Conservation (phyloP, 208 protist species). For the Leishmania major region DNA sequence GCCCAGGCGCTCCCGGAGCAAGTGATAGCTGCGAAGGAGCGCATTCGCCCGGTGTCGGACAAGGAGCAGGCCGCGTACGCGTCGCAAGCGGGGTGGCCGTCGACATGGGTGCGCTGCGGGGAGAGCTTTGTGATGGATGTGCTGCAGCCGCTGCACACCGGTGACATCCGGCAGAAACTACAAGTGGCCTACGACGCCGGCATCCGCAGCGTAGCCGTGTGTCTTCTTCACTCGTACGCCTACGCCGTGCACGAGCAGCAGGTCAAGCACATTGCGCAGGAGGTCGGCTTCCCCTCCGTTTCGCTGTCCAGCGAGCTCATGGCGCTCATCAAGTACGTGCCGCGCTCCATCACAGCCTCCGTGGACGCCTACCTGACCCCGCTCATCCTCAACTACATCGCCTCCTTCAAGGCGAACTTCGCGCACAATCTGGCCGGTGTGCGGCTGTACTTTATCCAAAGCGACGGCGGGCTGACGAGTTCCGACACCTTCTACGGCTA, state of each 20-base stretch:
- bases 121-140: conserved; percentile 81
- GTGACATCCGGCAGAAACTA: conserved; percentile 46
- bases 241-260: conserved; percentile 84
- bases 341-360: conserved; percentile 92
- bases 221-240: conserved; percentile 94
- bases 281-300: conserved; percentile 92
- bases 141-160: conserved; percentile 53
- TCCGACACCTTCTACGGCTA: conserved; percentile 90
- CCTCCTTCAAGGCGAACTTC: conserved; percentile 69
- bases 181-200: conserved; percentile 61
- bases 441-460: conserved; percentile 90
- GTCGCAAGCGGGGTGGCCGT: conserved; percentile 37
- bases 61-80: conserved; percentile 38
- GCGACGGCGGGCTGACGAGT: conserved; percentile 93
- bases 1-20: conserved; percentile 89
- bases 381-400: conserved; percentile 86
- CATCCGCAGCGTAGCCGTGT: conserved; percentile 90
- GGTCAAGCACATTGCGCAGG: conserved; percentile 79
- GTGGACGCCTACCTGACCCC: conserved; percentile 97
- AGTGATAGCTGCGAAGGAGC: conserved; percentile 85
- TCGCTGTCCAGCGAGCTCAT: conserved; percentile 92
- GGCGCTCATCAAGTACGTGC: conserved; percentile 93
- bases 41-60: conserved; percentile 70
- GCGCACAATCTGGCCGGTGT: conserved; percentile 44
- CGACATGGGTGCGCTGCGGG: conserved; percentile 58